phyloP scores from a whole-genome alignment of 306 rosid species.

The Ziziphus jujuba region DNA sequence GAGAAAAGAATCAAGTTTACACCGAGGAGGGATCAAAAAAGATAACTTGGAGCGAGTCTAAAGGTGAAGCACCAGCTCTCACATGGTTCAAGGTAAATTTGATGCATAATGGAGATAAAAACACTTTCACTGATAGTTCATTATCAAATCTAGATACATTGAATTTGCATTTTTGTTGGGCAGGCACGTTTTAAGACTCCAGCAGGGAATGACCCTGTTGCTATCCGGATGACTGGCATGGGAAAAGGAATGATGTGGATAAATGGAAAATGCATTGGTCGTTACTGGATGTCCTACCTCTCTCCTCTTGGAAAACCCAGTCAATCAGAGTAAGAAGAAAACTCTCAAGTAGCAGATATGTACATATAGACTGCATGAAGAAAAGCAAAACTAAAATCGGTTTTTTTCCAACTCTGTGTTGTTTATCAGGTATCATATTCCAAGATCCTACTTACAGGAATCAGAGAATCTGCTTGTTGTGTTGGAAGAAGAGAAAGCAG shows the following conservation, averaged over 20 bases:
- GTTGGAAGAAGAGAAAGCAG: constrained; percentile 58
- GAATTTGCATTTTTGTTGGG: constrained; percentile 2
- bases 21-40: constrained; percentile 46
- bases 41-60: constrained; percentile 39
- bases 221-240: constrained; percentile 75
- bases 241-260: constrained; percentile 84
- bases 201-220: constrained; percentile 67
- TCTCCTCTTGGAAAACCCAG: constrained; percentile 54
- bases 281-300: constrained; percentile 73
- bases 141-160: too few relatives aligned
- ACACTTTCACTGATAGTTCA: background rate
- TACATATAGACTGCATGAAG: background rate
- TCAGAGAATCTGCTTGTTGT: constrained; percentile 58
- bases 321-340: constrained; percentile 61
- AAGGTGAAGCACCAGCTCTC: constrained; percentile 31
- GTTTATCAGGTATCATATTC: constrained; percentile 74
- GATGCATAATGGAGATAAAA: background rate
- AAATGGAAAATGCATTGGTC: constrained; percentile 75
- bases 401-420: background rate
- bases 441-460: constrained; percentile 57
- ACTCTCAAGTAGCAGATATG: background rate
- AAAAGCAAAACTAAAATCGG: background rate
- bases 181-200: constrained; percentile 74
- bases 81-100: constrained; percentile 81
- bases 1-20: constrained; percentile 44